phyloP scores from a whole-genome alignment of 2,329 filamentous ascomycete species.

The Rutstroemia sp. region DNA sequence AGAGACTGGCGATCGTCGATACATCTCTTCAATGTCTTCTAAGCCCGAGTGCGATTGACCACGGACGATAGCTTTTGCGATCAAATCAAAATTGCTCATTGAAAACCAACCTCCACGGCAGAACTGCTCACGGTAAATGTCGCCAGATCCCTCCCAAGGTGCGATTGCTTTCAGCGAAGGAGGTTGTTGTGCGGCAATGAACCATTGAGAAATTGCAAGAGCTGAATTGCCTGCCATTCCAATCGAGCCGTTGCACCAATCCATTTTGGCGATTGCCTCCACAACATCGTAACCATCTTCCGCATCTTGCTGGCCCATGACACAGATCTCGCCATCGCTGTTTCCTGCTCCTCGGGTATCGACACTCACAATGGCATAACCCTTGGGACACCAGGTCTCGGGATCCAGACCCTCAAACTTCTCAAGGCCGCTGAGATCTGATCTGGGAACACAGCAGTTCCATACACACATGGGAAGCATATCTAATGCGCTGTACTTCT shows the following conservation, averaged over 20 bases:
- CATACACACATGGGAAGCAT: neutral
- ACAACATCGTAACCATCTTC: conserved; percentile 24
- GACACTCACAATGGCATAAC: conserved; percentile 22
- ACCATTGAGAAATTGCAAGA: conserved; percentile 24
- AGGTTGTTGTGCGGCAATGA: conserved; percentile 16
- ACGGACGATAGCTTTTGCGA: neutral
- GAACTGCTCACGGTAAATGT: conserved; percentile 14
- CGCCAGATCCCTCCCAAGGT: conserved; percentile 16
- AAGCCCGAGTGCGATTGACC: neutral
- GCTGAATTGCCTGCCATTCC: conserved; percentile 23
- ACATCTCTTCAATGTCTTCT: conserved; percentile 13
- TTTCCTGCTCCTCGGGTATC: conserved; percentile 19
- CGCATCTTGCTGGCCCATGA: neutral
- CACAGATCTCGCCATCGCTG: conserved; percentile 16
- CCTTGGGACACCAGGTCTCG: conserved; percentile 17
- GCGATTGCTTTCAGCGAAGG: conserved; percentile 14
- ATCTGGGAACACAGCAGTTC: neutral
- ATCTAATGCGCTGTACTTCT: neutral
- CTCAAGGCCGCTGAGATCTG: conserved; percentile 12
- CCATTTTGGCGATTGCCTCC: conserved; percentile 18
- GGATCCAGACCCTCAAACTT: conserved; percentile 23
- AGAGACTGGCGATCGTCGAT: conserved; percentile 2
- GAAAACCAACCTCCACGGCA: conserved; percentile 10
- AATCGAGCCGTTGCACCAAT: conserved; percentile 23
- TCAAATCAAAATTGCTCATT: neutral